phyloP scores from a whole-genome alignment of 2,329 filamentous ascomycete species.

The Chlorencoelia australis region DNA sequence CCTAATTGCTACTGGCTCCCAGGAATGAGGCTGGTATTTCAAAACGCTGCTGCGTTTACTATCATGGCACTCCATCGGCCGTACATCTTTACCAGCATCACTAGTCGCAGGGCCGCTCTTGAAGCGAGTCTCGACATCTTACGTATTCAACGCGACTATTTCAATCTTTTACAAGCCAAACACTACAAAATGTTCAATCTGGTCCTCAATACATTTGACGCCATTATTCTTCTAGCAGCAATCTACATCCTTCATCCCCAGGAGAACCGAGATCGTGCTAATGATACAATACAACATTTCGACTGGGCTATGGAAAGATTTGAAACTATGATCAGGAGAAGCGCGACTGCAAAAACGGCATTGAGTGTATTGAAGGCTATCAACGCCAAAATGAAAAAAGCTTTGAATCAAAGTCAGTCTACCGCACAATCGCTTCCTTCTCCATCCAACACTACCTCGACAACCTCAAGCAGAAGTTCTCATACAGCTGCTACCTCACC shows the following conservation, averaged over 20 bases:
- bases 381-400: constrained; percentile 41
- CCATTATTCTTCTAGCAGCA: constrained; percentile 49
- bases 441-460: constrained; percentile 9
- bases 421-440: constrained; percentile 3
- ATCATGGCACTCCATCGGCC: constrained; percentile 51
- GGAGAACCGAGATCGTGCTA: constrained; percentile 40
- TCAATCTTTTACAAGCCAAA: constrained; percentile 36
- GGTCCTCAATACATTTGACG: constrained; percentile 55
- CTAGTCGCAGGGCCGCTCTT: constrained; percentile 45
- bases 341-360: constrained; percentile 43
- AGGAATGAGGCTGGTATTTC: constrained; percentile 38
- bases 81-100: constrained; percentile 47
- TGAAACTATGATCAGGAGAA: constrained; percentile 42
- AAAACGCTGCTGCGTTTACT: constrained; percentile 39
- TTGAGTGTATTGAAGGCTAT: constrained; percentile 46
- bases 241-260: constrained; percentile 51
- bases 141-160: constrained; percentile 42
- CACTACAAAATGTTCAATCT: constrained; percentile 45
- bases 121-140: constrained; percentile 46
- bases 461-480: constrained; percentile 5
- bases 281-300: constrained; percentile 43
- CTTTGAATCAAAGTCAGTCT: constrained; percentile 16
- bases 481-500: constrained; percentile 1
- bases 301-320: constrained; percentile 50
- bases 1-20: constrained; percentile 44